Evolutionary conservation across 805 yeast genomes (phyloP).

Genomic region (Yarrowia deformans): DNA sequence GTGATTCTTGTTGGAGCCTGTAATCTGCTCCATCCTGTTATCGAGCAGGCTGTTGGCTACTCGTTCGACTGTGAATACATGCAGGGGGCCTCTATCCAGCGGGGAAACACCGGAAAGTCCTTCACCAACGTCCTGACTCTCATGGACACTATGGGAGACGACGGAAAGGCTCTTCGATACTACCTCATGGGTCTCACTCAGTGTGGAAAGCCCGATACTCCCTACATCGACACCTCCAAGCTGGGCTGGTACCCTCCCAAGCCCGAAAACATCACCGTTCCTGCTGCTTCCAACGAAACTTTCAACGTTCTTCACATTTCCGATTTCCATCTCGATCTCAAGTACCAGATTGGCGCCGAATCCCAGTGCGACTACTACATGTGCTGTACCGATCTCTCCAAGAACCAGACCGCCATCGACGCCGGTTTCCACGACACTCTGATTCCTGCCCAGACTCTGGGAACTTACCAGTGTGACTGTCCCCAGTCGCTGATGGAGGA

Average conservation of each 20-base stretch:
- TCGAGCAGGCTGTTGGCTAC: slow-evolving; percentile 19
- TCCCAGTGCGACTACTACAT: slow-evolving; percentile 57
- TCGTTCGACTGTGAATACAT: slow-evolving; percentile 17
- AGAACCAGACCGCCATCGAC: slow-evolving; percentile 39
- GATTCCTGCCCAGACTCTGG: slow-evolving; percentile 68
- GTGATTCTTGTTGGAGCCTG: slow-evolving; percentile 20
- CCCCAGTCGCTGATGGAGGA: slow-evolving; percentile 69
- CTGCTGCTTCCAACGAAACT: slow-evolving; percentile 48
- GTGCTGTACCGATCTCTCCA: slow-evolving; percentile 59
- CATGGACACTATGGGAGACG: slow-evolving; percentile 61
- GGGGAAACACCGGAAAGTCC: slow-evolving; percentile 44
- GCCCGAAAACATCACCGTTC: slow-evolving; percentile 47
- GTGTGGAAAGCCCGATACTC: slow-evolving; percentile 58
- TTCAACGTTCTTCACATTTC: slow-evolving; percentile 71
- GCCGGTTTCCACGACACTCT: slow-evolving; percentile 44
- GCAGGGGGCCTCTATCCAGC: slow-evolving; percentile 15
- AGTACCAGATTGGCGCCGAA: slow-evolving; percentile 56
- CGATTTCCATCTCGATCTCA: slow-evolving; percentile 69
- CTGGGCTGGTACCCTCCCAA: slow-evolving; percentile 55
- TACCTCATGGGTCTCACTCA: slow-evolving; percentile 57
- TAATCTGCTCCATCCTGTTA: slow-evolving; percentile 9
- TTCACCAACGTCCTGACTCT: slow-evolving; percentile 59
- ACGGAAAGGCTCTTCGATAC: slow-evolving; percentile 66
- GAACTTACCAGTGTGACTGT: slow-evolving; percentile 69
- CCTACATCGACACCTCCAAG: slow-evolving; percentile 55